These are phyloP conservation scores for Meyerozyma athensensis DNA, from an alignment of 1,139 yeast genomes.

Conservation along the genomic window DNA sequence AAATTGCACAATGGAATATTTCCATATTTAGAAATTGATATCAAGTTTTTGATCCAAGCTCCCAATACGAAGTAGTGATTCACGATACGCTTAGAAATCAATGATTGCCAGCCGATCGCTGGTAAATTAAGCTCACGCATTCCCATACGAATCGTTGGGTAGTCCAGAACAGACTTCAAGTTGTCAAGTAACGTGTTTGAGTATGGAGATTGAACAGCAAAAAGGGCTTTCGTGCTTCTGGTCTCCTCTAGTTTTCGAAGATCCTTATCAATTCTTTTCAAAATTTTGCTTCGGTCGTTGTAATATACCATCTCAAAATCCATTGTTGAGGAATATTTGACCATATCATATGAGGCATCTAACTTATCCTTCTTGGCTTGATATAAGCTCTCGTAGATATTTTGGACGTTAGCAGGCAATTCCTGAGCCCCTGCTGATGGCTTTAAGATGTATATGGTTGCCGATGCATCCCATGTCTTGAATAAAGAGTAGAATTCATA, in stretches of 20 bases:
- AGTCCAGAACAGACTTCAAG: slow-evolving; percentile 44
- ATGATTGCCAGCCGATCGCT: slow-evolving; percentile 82
- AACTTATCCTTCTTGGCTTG: slow-evolving; percentile 44
- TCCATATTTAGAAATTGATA: slow-evolving; percentile 64
- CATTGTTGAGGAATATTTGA: slow-evolving; percentile 49
- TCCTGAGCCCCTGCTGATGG: slow-evolving; percentile 70
- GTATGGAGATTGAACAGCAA: slow-evolving; percentile 73
- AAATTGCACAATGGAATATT: slow-evolving; percentile 85
- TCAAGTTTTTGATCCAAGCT: slow-evolving; percentile 66
- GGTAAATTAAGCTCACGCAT: slow-evolving; percentile 58
- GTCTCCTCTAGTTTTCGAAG: slow-evolving; percentile 61
- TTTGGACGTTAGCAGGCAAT: slow-evolving; percentile 47
- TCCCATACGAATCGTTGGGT: slow-evolving; percentile 64
- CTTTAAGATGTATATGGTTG: slow-evolving; percentile 57
- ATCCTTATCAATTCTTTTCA: slow-evolving; percentile 49
- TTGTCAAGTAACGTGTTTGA: slow-evolving; percentile 38
- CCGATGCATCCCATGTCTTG: slow-evolving; percentile 57
- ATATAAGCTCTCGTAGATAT: slow-evolving; percentile 51
- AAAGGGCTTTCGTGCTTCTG: slow-evolving; percentile 59
- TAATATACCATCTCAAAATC: slow-evolving; percentile 50
- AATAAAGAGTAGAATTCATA: slow-evolving; percentile 72
- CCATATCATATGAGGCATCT: slow-evolving; percentile 36
- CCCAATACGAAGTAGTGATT: slow-evolving; percentile 73
- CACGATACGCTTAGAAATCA: slow-evolving; percentile 61
- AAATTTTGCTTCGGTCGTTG: slow-evolving; percentile 46